A percentile compares a stretch with the other conserved stretches of the same genome.
These are phyloP conservation scores for Singerocomus rubriflavus DNA, from an alignment of 1,284 basidiomycete species.

Conservation along the genomic window DNA sequence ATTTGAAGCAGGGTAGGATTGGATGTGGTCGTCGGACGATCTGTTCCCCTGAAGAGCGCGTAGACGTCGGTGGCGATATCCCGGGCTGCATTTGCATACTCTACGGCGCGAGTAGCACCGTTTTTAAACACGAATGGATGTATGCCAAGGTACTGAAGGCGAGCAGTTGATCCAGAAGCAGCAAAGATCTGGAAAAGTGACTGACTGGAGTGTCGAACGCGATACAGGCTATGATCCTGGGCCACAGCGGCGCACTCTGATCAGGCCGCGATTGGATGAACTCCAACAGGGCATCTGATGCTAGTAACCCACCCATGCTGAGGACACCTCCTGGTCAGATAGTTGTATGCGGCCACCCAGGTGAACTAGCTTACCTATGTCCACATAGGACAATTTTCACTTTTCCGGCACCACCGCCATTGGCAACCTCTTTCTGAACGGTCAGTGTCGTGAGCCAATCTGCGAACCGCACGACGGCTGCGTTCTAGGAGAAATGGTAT, in stretches of 20 bases:
- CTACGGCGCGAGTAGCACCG: conserved; percentile 71
- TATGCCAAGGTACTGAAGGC: conserved; percentile 74
- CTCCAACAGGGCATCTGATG: conserved; percentile 79
- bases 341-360: background rate
- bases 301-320: conserved; percentile 89
- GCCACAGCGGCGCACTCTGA: conserved; percentile 71
- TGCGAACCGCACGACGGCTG: conserved; percentile 78
- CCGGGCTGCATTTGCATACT: conserved; percentile 68
- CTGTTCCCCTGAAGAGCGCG: conserved; percentile 47
- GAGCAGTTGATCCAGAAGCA: background rate
- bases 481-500: conserved; percentile 46
- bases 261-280: conserved; percentile 67
- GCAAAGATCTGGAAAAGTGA: conserved; percentile 4
- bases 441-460: conserved; percentile 86
- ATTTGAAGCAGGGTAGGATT: conserved; percentile 27
- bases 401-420: conserved; percentile 70
- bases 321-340: conserved; percentile 1
- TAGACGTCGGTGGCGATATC: conserved; percentile 55
- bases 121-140: conserved; percentile 89
- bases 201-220: conserved; percentile 91
- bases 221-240: conserved; percentile 74
- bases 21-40: conserved; percentile 32
- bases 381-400: conserved; percentile 86
- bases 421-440: conserved; percentile 73
- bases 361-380: conserved; percentile 63